Conservation (phyloP, 306 rosid genomes). For the Crotalaria pallida region DNA sequence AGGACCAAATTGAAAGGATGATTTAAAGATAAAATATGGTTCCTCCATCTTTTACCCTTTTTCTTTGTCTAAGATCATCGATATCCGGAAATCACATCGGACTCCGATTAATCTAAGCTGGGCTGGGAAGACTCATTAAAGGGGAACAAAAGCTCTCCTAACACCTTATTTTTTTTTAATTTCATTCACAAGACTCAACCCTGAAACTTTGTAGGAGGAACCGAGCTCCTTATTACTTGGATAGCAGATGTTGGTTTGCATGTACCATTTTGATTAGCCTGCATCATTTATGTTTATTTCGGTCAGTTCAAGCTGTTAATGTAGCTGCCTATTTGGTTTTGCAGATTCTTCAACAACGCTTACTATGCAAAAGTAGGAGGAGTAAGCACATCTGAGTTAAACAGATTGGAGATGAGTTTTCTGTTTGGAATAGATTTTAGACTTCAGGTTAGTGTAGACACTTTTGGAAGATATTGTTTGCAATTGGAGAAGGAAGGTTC, state of each 20-base stretch:
- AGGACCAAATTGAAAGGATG: neutral
- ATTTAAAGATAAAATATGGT: neutral
- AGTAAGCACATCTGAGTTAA: slow-evolving; percentile 71
- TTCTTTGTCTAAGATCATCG: too few relatives aligned
- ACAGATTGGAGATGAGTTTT: slow-evolving; percentile 84
- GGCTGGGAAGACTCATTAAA: too few relatives aligned
- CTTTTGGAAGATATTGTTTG: slow-evolving; percentile 65
- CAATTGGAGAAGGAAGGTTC: slow-evolving; percentile 64
- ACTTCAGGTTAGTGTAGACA: slow-evolving; percentile 69
- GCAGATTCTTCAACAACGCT: slow-evolving; percentile 91
- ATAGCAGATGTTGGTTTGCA: too few relatives aligned
- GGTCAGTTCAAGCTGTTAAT: neutral
- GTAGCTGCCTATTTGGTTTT: slow-evolving; percentile 17
- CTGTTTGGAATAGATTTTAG: slow-evolving; percentile 82
- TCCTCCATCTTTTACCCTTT: neutral
- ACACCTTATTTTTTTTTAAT: too few relatives aligned
- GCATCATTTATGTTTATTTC: neutral
- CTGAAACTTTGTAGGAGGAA: too few relatives aligned
- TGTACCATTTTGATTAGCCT: neutral
- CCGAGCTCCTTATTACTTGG: too few relatives aligned
- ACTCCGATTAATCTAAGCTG: too few relatives aligned
- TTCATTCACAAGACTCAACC: too few relatives aligned
- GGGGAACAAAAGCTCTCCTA: too few relatives aligned
- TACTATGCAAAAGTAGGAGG: slow-evolving; percentile 98
- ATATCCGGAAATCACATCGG: too few relatives aligned